phyloP scores from a whole-genome alignment of 1,284 basidiomycete genomes.

The Malassezia slooffiae region DNA sequence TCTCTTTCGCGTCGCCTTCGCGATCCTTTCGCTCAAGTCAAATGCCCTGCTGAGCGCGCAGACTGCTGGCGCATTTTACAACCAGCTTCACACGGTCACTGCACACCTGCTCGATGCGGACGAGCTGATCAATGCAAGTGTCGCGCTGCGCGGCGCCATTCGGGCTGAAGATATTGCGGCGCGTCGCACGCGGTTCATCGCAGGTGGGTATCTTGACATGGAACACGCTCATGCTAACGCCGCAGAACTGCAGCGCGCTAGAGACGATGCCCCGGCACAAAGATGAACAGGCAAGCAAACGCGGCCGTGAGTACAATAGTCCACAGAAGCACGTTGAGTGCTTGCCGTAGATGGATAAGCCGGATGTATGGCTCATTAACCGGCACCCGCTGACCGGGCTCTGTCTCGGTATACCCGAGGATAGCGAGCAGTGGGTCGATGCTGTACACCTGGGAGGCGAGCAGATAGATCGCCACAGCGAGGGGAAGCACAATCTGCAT shows the following conservation, averaged over 20 bases:
- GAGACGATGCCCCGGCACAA: conserved; percentile 75
- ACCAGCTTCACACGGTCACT: conserved; percentile 71
- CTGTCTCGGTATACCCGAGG: conserved; percentile 47
- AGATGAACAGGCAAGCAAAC: conserved; percentile 78
- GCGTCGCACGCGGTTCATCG: conserved; percentile 2
- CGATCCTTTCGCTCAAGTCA: conserved; percentile 72
- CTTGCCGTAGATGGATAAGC: conserved; percentile 72
- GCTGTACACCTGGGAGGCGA: conserved; percentile 89
- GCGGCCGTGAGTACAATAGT: conserved; percentile 60
- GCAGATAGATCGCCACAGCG: conserved; percentile 72
- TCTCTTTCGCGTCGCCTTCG: conserved; percentile 70
- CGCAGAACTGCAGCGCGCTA: conserved; percentile 33
- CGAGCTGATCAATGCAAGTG: conserved; percentile 56
- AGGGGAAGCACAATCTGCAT: conserved; percentile 73
- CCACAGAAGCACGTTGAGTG: conserved; percentile 63
- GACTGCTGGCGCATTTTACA: conserved; percentile 74
- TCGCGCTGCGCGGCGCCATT: conserved; percentile 4
- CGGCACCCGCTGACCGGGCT: conserved; percentile 77
- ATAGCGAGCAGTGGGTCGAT: conserved; percentile 67
- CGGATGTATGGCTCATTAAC: conserved; percentile 86
- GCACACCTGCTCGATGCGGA: conserved; percentile 85
- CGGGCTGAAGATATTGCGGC: neutral
- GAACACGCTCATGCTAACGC: neutral
- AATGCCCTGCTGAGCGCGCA: conserved; percentile 67
- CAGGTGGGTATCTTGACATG: neutral